phyloP scores from a whole-genome alignment of 306 rosid genomes.

The Corylus heterophylla region DNA sequence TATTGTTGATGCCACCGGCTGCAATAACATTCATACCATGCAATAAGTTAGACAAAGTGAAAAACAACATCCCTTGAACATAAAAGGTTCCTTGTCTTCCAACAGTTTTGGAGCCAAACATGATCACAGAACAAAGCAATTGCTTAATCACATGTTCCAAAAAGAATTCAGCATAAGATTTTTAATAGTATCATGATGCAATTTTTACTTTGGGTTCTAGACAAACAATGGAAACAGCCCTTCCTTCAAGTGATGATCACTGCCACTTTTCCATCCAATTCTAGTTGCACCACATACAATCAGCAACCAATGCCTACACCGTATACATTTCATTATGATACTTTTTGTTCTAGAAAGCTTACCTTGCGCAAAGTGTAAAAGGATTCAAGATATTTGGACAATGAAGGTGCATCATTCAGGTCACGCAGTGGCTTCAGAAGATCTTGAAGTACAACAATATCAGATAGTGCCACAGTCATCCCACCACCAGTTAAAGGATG shows the following conservation, averaged over 20 bases:
- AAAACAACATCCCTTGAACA: not conserved
- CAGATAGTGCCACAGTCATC: conserved; percentile 72
- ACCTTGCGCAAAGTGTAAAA: conserved; percentile 64
- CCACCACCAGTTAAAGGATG: conserved; percentile 79
- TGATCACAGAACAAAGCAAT: no score
- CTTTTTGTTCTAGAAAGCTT: not conserved
- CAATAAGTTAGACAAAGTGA: not conserved
- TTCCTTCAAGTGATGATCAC: not conserved
- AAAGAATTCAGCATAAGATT: not conserved
- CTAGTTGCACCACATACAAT: conserved; percentile 7
- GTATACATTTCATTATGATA: not conserved
- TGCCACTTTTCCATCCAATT: not conserved
- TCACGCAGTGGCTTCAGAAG: conserved; percentile 45
- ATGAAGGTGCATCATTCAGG: conserved; percentile 41
- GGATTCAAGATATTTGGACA: conserved; percentile 56
- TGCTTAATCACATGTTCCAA: not conserved
- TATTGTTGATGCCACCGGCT: conserved; percentile 66
- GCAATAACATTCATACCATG: conserved; percentile 16
- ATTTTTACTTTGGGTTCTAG: not conserved
- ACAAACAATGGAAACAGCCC: not conserved
- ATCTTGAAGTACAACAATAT: conserved; percentile 53
- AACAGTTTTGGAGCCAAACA: not conserved
- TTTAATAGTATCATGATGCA: not conserved
- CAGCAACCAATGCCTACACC: not conserved
- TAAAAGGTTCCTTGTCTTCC: not conserved